These are phyloP conservation scores for Leishmania turanica DNA, from an alignment of 208 protist genomes.

Conservation along the genomic window DNA sequence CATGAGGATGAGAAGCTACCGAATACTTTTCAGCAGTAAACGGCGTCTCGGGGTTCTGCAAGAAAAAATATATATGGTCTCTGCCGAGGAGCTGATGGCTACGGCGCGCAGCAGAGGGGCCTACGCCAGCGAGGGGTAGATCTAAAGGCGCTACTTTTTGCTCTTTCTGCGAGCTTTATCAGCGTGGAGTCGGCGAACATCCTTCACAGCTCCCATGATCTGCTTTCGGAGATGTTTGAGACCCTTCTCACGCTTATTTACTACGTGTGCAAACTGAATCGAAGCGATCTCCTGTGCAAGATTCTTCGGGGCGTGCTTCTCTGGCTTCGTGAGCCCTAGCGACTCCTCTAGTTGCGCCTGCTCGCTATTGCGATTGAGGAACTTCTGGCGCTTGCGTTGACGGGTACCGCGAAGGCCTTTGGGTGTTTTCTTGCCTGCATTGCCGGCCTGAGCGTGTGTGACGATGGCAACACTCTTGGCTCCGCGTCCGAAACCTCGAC, in stretches of 20 bases:
- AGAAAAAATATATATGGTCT: not conserved
- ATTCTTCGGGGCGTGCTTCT: slow-evolving; percentile 47
- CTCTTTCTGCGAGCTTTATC: slow-evolving; percentile 45
- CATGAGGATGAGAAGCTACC: not conserved
- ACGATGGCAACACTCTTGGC: slow-evolving; percentile 84
- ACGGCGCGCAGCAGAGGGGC: not conserved
- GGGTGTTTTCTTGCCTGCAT: slow-evolving; percentile 74
- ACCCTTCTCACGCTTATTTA: slow-evolving; percentile 82
- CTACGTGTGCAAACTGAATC: slow-evolving; percentile 72
- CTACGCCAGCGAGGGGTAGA: not conserved
- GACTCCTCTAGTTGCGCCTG: slow-evolving; percentile 72
- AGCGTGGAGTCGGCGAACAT: slow-evolving; percentile 53
- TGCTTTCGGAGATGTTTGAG: slow-evolving; percentile 74
- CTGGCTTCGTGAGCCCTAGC: slow-evolving; percentile 43
- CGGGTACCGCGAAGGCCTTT: slow-evolving; percentile 69
- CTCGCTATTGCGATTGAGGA: slow-evolving; percentile 47
- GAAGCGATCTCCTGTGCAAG: slow-evolving; percentile 78
- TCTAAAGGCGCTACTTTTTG: slow-evolving; percentile 7
- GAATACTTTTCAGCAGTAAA: not conserved
- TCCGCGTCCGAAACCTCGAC: slow-evolving; percentile 86
- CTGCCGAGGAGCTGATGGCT: not conserved
- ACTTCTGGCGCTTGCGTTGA: slow-evolving; percentile 66
- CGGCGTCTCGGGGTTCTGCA: not conserved
- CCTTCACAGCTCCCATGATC: slow-evolving; percentile 73
- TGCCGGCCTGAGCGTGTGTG: slow-evolving; percentile 73